Evolutionary conservation across 164 flowering plant genomes (phyloP).

Genomic region (Paratinospora sagittata): DNA sequence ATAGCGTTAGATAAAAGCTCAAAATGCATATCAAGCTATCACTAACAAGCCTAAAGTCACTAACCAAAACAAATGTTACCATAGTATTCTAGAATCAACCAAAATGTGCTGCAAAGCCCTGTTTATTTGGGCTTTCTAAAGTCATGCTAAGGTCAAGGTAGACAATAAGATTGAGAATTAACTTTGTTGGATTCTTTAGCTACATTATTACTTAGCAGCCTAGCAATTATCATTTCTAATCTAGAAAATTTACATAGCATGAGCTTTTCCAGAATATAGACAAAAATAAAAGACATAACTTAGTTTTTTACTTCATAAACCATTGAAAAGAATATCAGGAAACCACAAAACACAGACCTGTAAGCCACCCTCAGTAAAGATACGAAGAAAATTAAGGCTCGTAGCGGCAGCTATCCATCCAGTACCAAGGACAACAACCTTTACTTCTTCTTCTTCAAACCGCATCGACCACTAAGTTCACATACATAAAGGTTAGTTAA

Average conservation of each 20-base stretch:
- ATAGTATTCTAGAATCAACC: background rate
- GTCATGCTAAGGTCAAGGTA: background rate
- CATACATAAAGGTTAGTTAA: constrained; percentile 19
- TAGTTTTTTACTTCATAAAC: background rate
- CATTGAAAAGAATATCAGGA: background rate
- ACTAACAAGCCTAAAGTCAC: background rate
- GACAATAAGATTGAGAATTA: background rate
- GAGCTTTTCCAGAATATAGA: background rate
- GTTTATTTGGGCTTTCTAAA: background rate
- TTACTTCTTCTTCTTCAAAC: constrained; percentile 95
- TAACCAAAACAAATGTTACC: background rate
- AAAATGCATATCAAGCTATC: too few species aligned
- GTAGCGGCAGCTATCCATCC: constrained; percentile 94
- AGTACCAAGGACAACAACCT: constrained; percentile 82
- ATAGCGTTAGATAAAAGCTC: too few species aligned
- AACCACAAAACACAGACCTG: constrained; percentile 49
- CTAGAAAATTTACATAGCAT: background rate
- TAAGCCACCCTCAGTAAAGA: constrained; percentile 93
- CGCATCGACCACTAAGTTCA: constrained; percentile 90
- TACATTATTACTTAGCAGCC: background rate
- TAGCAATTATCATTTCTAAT: background rate
- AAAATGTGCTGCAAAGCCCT: background rate
- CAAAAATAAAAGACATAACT: background rate
- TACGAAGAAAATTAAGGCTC: constrained; percentile 77
- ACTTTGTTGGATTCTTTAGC: background rate